phyloP scores from a whole-genome alignment of 106 monocot genomes.

The Ottelia alismoides region DNA sequence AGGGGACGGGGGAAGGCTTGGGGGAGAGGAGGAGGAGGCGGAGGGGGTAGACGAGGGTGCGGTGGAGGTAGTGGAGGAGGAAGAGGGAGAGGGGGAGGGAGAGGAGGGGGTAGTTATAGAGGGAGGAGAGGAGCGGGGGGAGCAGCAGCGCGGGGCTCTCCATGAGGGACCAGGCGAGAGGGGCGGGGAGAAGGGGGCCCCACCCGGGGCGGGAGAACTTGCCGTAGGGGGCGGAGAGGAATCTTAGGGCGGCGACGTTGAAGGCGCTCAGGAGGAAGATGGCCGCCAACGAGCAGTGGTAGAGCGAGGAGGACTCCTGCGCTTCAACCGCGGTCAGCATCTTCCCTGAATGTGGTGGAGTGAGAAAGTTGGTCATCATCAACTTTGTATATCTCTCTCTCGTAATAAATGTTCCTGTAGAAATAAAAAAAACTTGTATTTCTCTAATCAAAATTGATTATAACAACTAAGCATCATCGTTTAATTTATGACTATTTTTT shows the following conservation, averaged over 20 bases:
- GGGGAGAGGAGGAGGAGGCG: constrained; percentile 15
- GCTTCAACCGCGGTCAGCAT: too few relatives aligned
- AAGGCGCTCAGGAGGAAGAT: constrained; percentile 29
- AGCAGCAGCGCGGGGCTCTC: constrained; percentile 68
- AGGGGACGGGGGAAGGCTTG: constrained; percentile 13
- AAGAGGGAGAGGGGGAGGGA: constrained; percentile 30
- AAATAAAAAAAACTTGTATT: too few relatives aligned
- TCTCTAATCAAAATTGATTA: too few relatives aligned
- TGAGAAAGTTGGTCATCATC: too few relatives aligned
- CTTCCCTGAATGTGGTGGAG: too few relatives aligned
- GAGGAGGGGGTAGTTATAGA: constrained; percentile 20
- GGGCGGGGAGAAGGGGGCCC: constrained; percentile 41
- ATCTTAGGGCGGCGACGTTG: constrained; percentile 30
- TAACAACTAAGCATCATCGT: too few relatives aligned
- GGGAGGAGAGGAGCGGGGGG: constrained; percentile 28
- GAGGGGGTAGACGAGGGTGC: constrained; percentile 42
- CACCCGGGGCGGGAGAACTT: constrained; percentile 43
- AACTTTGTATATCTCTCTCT: too few relatives aligned
- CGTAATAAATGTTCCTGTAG: too few relatives aligned
- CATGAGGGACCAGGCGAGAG: constrained; percentile 73
- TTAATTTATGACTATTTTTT: too few relatives aligned
- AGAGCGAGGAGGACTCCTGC: too few relatives aligned
- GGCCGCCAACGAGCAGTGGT: constrained; percentile 1
- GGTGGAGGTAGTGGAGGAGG: constrained; percentile 42
- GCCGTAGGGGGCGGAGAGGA: constrained; percentile 62